Evolutionary conservation across 257 asterid genomes (phyloP), one percentile per base, ranked within the genome.

Genomic region (Buddleja alternifolia): DNA sequence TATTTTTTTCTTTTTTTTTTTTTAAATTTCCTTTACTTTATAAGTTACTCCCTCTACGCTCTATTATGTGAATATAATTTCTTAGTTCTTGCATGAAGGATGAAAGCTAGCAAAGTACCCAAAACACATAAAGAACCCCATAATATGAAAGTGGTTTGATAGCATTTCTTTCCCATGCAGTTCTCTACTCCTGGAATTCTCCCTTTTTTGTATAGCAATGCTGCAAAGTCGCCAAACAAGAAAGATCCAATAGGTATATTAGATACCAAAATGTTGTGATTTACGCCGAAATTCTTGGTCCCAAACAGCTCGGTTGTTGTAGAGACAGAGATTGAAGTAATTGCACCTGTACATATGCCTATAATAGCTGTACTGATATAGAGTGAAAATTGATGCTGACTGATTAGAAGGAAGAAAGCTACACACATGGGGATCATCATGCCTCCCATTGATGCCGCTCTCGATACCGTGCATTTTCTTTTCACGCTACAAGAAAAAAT

Each of bases 171-270:
- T 0, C 97, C 95, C 61, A 84, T 55, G 81, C 98, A 92, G 12
- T 64, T 76, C 16, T 78, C 83, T 10, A 61, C 50, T 15, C 61
- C 21, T 7, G 60, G n/a, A 8, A 4, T 44, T 32, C 41, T 80
- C 16, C 69, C 77, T 42, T 60, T 70, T 16, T 58, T 82, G 77
- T 92, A 92, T 3, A 85, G 48, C 20, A 85, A 0, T 10, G 96
- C 98, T 4, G 96, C 98, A 0, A 81, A 32, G 25, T 78, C 90
- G 0, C 98, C 98, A 60, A 92, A 87, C 65, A 92, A 42, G 69
- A 89, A 87, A 0, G 98, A 84, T 0, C 98, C 98, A 16, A 92
- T 61, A 0, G 98, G 96, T 41, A 92, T 92, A 46, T 87, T 92
- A 0, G 87, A 78, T 6, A 92, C 94, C 54, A 92, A 21, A 15